Evolutionary conservation across 2,329 filamentous ascomycete species (phyloP), one percentile per base, ranked within the genome.

Genomic region (Cryphonectria naterciae): DNA sequence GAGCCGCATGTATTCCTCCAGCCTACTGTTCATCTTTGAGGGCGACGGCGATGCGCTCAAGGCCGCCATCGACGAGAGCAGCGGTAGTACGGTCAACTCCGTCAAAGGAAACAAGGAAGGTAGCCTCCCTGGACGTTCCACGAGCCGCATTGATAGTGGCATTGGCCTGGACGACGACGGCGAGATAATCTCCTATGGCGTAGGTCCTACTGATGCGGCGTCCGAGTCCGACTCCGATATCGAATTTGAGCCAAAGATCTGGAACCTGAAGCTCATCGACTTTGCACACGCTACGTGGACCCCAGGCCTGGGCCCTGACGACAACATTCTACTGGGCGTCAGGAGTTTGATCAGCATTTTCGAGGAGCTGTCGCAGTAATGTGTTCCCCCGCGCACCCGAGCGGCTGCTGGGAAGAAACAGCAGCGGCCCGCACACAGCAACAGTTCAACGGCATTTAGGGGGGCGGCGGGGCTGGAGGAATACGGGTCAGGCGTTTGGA

Each of bases 241-340:
- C 2, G 82, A 85, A 62, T 84, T 87, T 67, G 78, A 82, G 72
- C 92, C 92, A 0, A 91, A 91, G 76, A 88, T 97, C 60, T 93
- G 92, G 77, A 87, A 89, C 17, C 85, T 98, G 65, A 96, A 95
- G 78, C 86, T 99, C 74, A 99, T 99, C 76, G 96, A 99, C 80
- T 99, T 99, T 85, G 96, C 96, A 1, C 96, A 99, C 81, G 96
- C 96, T 15, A 83, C 85, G 65, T 98, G 92, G 91, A 92, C 89
- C 1, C 92, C 93, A 0, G 93, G 94, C 1, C 82, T 92, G 76
- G 95, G 95, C 0, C 91, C 92, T 0, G 96, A 99, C 79, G 91
- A 97, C 81, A 98, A 98, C 77, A 83, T 88, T 19, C 84, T 98
- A 43, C 83, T 84, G 49, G 95, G 95, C 0, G 88, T 98, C 73